Base-by-base conservation (phyloP, 2,329 filamentous ascomycete genomes). In the Arthrobotrys sphaeroides region DNA sequence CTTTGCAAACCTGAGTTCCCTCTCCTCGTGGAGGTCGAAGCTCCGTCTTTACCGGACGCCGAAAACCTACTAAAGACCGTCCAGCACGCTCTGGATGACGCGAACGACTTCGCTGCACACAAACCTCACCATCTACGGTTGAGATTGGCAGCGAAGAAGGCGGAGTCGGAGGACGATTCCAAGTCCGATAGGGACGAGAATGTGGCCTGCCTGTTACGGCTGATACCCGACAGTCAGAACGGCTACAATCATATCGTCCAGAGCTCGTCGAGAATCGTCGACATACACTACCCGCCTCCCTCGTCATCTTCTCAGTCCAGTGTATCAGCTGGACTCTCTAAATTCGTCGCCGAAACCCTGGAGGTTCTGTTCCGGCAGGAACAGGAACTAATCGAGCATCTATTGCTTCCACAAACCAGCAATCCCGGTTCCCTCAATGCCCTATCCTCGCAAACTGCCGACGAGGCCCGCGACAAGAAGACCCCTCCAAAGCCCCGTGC, bases 1-100 rank as follows among this genome's bases (percentile, higher is more conserved):
- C 89, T 91, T 70, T 98, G 94, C 83, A 90, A 90, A 79, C 91
- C 93, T 28, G 91, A 94, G 16, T 96, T 97, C 78, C 94, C 95
- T 5, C 86, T 98, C 18, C 89, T 90, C 77, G 91, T 98, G 78
- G 88, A 90, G 26, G 86, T 98, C 77, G 88, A 93, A 79, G 89
- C 92, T 26, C 87, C 89, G 36, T 84, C 85, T 10, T 83, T 96
- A 28, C 86, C 88, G 57, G 84, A 87, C 0, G 84, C 87, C 43
- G 91, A 96, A 80, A 77, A 78, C 53, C 70, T 80, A 33, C 84
- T 96, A 55, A 90, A 89, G 70, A 87, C 90, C n/a, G 93, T 93
- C 0, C 93, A 98, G 81, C 89, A 93, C 82, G 90, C 91, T 9
- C 87, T 98, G 67, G 93, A 97, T 82, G 91, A 93, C 79, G 87